These are phyloP conservation scores for Lasiosphaeria hispida DNA, from an alignment of 495 filamentous ascomycete species.

Conservation along the genomic window DNA sequence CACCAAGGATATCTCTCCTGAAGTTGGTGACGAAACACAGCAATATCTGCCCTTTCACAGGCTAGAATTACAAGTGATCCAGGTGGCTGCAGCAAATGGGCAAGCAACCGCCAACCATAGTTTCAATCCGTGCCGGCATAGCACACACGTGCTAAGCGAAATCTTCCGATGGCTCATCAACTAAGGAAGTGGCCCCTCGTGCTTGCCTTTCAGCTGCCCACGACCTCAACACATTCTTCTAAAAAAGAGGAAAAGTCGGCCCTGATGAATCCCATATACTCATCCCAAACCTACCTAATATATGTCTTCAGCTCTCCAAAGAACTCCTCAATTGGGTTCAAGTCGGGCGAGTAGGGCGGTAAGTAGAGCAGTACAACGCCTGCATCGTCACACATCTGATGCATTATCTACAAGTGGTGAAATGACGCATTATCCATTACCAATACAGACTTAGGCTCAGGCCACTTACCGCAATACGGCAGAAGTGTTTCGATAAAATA, in stretches of 20 bases:
- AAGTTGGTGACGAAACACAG: no score
- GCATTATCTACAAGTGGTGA: no score
- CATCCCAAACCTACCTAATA: conserved; percentile 8
- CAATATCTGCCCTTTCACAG: no score
- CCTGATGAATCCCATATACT: conserved; percentile 3
- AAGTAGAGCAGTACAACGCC: conserved; percentile 6
- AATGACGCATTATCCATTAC: no score
- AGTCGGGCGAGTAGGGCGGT: conserved; percentile 9
- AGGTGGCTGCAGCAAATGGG: no score
- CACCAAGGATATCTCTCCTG: no score
- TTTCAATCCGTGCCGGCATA: no score
- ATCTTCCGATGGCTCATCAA: conserved; percentile 6
- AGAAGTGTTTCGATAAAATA: not conserved
- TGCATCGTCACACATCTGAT: not conserved
- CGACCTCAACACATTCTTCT: conserved; percentile 2
- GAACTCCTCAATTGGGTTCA: conserved; percentile 16
- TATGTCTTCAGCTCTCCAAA: conserved; percentile 11
- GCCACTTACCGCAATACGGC: not conserved
- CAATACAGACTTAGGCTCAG: not conserved
- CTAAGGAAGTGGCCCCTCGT: not conserved
- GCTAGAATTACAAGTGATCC: no score
- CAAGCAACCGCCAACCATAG: no score
- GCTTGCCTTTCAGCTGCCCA: conserved; percentile 1
- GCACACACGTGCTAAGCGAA: no score
- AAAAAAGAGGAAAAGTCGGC: conserved; percentile 3